Conservation (phyloP, 768 basidiomycete genomes). For the Suillus lakei region DNA sequence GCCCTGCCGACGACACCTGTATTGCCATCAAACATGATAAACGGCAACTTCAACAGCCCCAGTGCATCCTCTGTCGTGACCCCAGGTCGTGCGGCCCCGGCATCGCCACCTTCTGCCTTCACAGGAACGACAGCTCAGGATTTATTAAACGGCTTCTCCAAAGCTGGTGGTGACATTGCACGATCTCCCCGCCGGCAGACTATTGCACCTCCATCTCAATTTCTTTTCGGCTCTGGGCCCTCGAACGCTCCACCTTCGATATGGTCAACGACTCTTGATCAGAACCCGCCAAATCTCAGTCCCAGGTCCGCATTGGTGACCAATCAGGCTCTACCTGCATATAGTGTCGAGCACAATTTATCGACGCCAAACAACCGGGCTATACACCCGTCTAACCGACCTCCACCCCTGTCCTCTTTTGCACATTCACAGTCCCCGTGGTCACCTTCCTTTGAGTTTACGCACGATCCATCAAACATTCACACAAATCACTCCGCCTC, state of each 20-base stretch:
- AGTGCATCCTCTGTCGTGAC: constrained; percentile 9
- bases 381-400: constrained; percentile 20
- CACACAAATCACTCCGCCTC: not conserved
- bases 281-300: constrained; percentile 29
- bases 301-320: constrained; percentile 1
- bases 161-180: constrained; percentile 19
- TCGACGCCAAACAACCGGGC: constrained; percentile 17
- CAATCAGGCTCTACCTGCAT: not conserved
- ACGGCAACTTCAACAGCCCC: constrained; percentile 9
- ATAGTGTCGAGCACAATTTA: constrained; percentile 10
- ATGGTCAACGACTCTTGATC: constrained; percentile 67
- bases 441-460: constrained; percentile 31
- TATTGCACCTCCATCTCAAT: constrained; percentile 41
- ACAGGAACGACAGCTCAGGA: constrained; percentile 66
- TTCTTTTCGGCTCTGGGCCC: constrained; percentile 56
- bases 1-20: constrained; percentile 27
- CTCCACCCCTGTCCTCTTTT: not conserved
- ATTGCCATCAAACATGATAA: constrained; percentile 6
- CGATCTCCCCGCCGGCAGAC: constrained; percentile 19
- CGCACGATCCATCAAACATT: constrained; percentile 18
- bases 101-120: constrained; percentile 22
- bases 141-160: constrained; percentile 53
- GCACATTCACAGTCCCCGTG: constrained; percentile 18
- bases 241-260: constrained; percentile 59
- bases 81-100: constrained; percentile 34